Evolutionary conservation across 2,329 filamentous ascomycete species (phyloP).

Genomic region (Aspergillus uvarum): DNA sequence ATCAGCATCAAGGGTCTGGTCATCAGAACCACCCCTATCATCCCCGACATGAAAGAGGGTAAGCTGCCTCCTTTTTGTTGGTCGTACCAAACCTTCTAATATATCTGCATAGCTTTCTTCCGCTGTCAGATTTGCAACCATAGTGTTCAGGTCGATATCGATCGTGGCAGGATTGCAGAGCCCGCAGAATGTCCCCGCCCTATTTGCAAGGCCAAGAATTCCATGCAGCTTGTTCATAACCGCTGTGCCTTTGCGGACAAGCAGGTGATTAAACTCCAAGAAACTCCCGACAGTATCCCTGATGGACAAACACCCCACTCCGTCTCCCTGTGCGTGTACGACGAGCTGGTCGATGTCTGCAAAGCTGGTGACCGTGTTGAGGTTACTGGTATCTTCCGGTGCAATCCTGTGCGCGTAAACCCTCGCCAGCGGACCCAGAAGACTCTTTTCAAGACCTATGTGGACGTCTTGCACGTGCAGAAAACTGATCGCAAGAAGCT

Average conservation of each 20-base stretch:
- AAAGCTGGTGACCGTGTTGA: constrained; percentile 96
- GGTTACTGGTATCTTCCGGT: constrained; percentile 95
- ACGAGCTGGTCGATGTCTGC: constrained; percentile 95
- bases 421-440: constrained; percentile 90
- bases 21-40: constrained; percentile 91
- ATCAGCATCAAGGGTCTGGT: constrained; percentile 94
- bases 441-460: constrained; percentile 95
- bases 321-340: constrained; percentile 92
- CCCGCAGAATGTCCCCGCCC: constrained; percentile 84
- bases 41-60: constrained; percentile 95
- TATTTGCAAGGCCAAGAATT: constrained; percentile 81
- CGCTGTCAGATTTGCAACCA: constrained; percentile 91
- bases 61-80: constrained; percentile 16
- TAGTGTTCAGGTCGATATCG: constrained; percentile 84
- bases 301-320: constrained; percentile 97
- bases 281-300: constrained; percentile 91
- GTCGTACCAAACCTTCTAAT: neutral
- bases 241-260: constrained; percentile 93
- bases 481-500: constrained; percentile 95
- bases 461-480: constrained; percentile 92
- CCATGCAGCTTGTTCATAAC: constrained; percentile 98
- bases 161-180: constrained; percentile 93
- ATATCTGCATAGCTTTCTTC: constrained; percentile 71
- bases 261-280: constrained; percentile 97
- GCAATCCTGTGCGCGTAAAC: constrained; percentile 89